Evolutionary conservation across 139 green algal genomes (phyloP).

Genomic region (Pycnococcus provasolii): DNA sequence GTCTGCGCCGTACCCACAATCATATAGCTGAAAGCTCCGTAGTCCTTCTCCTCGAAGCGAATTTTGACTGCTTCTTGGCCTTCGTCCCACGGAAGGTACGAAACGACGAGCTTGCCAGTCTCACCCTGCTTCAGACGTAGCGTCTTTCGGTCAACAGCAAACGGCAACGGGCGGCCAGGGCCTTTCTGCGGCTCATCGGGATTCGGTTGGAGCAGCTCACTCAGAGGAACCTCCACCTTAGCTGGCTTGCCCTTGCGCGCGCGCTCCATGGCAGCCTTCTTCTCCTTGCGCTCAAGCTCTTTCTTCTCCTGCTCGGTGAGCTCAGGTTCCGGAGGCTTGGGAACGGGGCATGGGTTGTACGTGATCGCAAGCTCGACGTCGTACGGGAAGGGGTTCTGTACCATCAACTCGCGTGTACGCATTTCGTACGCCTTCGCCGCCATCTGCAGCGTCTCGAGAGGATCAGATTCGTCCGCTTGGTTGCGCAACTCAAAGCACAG

Average conservation of each 20-base stretch:
- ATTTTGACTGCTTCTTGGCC: conserved; percentile 44
- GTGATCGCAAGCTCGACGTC: conserved; percentile 50
- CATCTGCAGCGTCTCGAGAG: conserved; percentile 42
- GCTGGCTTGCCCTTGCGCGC: neutral
- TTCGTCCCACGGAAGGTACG: conserved; percentile 59
- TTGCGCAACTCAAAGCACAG: conserved; percentile 24
- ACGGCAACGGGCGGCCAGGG: conserved; percentile 9
- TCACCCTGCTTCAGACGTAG: conserved; percentile 17
- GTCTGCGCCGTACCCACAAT: conserved; percentile 43
- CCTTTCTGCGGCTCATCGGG: neutral
- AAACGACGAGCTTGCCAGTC: conserved; percentile 40
- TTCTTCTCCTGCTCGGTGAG: neutral
- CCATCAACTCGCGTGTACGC: neutral
- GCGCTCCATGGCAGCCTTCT: neutral
- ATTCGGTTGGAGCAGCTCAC: conserved; percentile 19
- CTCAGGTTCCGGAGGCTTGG: conserved; percentile 15
- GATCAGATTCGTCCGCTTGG: no score
- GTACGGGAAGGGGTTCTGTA: conserved; percentile 56
- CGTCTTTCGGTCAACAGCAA: conserved; percentile 14
- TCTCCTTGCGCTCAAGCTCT: neutral
- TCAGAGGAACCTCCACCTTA: conserved; percentile 7
- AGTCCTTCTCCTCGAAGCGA: conserved; percentile 37
- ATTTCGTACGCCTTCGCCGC: conserved; percentile 11
- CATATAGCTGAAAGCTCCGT: conserved; percentile 55
- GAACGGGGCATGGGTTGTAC: neutral